phyloP scores from a whole-genome alignment of 2,329 filamentous ascomycete genomes.

The Aureobasidium sp. region DNA sequence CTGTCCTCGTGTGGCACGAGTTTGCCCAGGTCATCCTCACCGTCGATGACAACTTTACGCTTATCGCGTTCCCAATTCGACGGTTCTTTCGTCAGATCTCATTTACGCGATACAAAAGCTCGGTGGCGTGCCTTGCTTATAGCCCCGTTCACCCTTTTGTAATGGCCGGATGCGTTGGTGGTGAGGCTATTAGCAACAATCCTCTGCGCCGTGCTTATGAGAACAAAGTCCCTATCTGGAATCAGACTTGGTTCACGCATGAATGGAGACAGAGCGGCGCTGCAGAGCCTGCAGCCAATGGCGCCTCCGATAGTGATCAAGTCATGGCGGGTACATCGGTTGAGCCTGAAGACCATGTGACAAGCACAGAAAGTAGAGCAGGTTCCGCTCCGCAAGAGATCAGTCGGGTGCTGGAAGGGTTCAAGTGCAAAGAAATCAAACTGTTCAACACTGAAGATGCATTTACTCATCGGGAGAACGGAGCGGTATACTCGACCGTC shows the following conservation, averaged over 20 bases:
- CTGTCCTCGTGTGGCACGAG: slow-evolving; percentile 47
- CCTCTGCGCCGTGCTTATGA: slow-evolving; percentile 43
- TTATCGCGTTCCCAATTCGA: slow-evolving; percentile 41
- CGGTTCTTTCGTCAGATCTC: slow-evolving; percentile 42
- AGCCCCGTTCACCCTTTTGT: slow-evolving; percentile 48
- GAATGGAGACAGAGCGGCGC: slow-evolving; percentile 37
- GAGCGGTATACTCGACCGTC: slow-evolving; percentile 28
- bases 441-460: slow-evolving; percentile 18
- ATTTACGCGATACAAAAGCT: slow-evolving; percentile 27
- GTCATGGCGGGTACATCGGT: not conserved
- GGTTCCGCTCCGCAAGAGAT: slow-evolving; percentile 15
- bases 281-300: slow-evolving; percentile 8
- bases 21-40: slow-evolving; percentile 45
- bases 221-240: slow-evolving; percentile 42
- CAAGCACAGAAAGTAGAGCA: not conserved
- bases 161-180: slow-evolving; percentile 44
- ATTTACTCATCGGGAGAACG: slow-evolving; percentile 17
- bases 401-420: slow-evolving; percentile 34
- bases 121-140: slow-evolving; percentile 35
- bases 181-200: slow-evolving; percentile 44
- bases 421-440: slow-evolving; percentile 24
- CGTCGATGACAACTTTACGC: slow-evolving; percentile 46
- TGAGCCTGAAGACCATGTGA: not conserved
- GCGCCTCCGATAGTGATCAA: not conserved
- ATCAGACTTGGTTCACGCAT: slow-evolving; percentile 50